Base-by-base conservation (phyloP, 2,329 filamentous ascomycete genomes). In the Camillea tinctor region DNA sequence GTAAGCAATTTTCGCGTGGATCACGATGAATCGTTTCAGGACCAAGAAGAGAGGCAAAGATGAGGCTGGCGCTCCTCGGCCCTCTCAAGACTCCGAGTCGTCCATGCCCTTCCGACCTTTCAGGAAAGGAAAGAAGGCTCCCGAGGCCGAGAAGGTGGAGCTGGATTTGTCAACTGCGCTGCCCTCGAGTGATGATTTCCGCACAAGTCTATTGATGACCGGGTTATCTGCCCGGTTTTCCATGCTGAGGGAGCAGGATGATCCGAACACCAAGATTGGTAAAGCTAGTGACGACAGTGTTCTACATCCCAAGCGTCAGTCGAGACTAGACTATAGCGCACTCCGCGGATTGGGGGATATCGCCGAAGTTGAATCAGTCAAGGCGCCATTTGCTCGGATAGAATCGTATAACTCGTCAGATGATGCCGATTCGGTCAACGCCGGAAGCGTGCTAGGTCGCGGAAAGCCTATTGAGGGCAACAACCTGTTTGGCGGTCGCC, bases 271-370 rank as follows among this genome's bases (percentile, higher is more conserved):
- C 1, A 90, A 93, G 73, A 84, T 97, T 30, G 94, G 94, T 60
- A 97, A 98, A 75, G 94, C 94, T 17, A 95, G 91, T 75, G 94
- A 98, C 72, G 94, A 97, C 75, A 97, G 93, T 67, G 93, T 98
- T 2, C 78, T 98, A 20, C 90, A 87, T 64, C 91, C 91, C 3
- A 93, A 92, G 70, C 85, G 92, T 57, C 88, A 90, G 64, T 97
- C 93, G 0, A 86, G 90, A 60, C 77, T 96, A 72, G 87, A 96
- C 60, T 91, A 91, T 70, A 88, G 88, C 9, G 84, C 58, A 54
- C 68, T 69, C 59, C 80, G 78, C 54, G 81, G 81, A 17, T 81
- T 97, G 3, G 81, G 86, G 19, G 93, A 98, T 72, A 98, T 98
- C 68, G 91, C 93, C 21, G 95, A 99, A 77, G 90, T 94, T 24